Conservation (phyloP, 495 filamentous ascomycete genomes). For the Lophiostoma macrostomum region DNA sequence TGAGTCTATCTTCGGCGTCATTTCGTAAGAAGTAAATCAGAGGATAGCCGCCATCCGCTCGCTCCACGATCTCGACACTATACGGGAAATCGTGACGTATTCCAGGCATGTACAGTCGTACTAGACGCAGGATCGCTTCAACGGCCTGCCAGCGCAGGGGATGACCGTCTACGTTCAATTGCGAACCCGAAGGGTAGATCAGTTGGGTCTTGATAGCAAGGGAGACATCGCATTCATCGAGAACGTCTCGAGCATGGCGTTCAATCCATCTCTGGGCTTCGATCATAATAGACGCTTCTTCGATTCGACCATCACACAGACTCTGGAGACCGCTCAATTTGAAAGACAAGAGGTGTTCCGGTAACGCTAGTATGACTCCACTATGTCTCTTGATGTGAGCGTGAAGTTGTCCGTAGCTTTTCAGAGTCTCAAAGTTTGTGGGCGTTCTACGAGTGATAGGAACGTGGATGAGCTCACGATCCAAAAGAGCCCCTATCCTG, state of each 20-base stretch:
- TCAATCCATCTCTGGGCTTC: conserved; percentile 50
- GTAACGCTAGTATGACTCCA: conserved; percentile 50
- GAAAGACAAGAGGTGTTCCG: conserved; percentile 54
- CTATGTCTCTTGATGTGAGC: conserved; percentile 13
- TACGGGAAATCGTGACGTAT: conserved; percentile 41
- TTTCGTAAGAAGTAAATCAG: conserved; percentile 44
- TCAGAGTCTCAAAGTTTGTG: conserved; percentile 35
- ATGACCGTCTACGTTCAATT: conserved; percentile 49
- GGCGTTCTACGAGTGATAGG: conserved; percentile 52
- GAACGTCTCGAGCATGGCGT: conserved; percentile 47
- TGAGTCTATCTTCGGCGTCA: conserved; percentile 42
- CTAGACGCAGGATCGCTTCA: conserved; percentile 45
- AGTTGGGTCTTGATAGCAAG: conserved; percentile 45
- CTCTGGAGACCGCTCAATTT: conserved; percentile 50
- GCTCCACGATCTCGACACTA: conserved; percentile 46
- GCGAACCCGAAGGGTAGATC: conserved; percentile 50
- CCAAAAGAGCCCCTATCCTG: conserved; percentile 49
- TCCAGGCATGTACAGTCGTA: conserved; percentile 36
- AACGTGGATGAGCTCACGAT: conserved; percentile 47
- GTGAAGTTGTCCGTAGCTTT: conserved; percentile 40
- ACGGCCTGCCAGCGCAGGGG: conserved; percentile 49
- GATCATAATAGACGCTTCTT: conserved; percentile 45
- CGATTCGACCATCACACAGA: conserved; percentile 42
- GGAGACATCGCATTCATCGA: conserved; percentile 58
- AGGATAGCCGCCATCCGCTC: conserved; percentile 39